phyloP scores from a whole-genome alignment of 2,329 filamentous ascomycete species.

The Sclerotinia subarctica region DNA sequence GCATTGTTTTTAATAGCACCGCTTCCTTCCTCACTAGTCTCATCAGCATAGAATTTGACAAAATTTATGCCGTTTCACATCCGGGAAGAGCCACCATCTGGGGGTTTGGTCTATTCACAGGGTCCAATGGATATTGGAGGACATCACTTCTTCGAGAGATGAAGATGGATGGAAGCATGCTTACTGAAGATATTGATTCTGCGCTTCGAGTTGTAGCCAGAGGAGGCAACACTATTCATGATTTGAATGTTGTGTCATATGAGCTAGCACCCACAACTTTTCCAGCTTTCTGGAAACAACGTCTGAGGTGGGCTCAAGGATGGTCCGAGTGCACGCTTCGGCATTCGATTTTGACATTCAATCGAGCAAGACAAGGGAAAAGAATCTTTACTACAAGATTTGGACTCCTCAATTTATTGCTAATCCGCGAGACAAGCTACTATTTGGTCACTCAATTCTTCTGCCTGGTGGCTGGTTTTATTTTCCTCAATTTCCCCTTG shows the following conservation, averaged over 20 bases:
- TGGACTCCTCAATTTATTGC: conserved; percentile 45
- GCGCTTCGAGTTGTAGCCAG: conserved; percentile 42
- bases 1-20: conserved; percentile 47
- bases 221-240: conserved; percentile 46
- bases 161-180: conserved; percentile 49
- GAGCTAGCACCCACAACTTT: conserved; percentile 48
- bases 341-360: conserved; percentile 45
- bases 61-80: conserved; percentile 51
- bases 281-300: conserved; percentile 48
- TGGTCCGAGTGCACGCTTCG: conserved; percentile 31
- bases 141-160: conserved; percentile 44
- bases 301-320: conserved; percentile 49
- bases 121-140: conserved; percentile 49
- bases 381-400: conserved; percentile 43
- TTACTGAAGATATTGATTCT: conserved; percentile 51
- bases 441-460: conserved; percentile 49
- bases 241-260: conserved; percentile 49
- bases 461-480: conserved; percentile 45
- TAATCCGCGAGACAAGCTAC: conserved; percentile 47
- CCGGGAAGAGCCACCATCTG: conserved; percentile 47
- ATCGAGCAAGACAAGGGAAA: conserved; percentile 38
- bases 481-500: conserved; percentile 45
- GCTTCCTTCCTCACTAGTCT: conserved; percentile 45
- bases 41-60: conserved; percentile 50
- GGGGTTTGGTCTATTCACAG: conserved; percentile 45